A percentile compares a stretch with the other conserved stretches of the same genome.
Evolutionary conservation across 768 basidiomycete genomes (phyloP).

Genomic region (Leccinum ochraceum): DNA sequence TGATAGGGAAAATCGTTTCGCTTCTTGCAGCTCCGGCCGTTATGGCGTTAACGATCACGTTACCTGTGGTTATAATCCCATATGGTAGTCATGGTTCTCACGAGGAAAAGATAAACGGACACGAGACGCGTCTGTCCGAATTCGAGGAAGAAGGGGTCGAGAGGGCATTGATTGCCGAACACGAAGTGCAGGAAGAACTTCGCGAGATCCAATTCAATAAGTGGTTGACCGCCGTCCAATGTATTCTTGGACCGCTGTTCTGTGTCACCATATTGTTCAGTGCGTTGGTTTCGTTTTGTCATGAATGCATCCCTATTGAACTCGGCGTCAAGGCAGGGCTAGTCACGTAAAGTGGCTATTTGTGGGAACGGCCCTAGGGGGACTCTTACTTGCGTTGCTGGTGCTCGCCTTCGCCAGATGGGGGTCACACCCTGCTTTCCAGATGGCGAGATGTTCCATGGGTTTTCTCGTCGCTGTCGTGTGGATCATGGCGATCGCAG

Average conservation of each 20-base stretch:
- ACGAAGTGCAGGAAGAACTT: constrained; percentile 68
- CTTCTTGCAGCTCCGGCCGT: constrained; percentile 88
- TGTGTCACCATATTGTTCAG: constrained; percentile 75
- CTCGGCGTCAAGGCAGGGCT: constrained; percentile 31
- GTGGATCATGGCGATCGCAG: constrained; percentile 98
- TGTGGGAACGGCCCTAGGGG: constrained; percentile 54
- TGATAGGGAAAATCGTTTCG: constrained; percentile 69
- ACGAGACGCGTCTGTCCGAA: constrained; percentile 54
- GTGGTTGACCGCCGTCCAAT: constrained; percentile 86
- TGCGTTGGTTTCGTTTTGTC: constrained; percentile 39
- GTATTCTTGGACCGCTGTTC: constrained; percentile 79
- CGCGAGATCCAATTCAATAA: constrained; percentile 71
- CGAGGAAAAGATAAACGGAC: constrained; percentile 31
- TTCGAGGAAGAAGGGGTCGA: constrained; percentile 79
- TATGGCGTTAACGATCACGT: constrained; percentile 79
- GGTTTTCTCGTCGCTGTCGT: constrained; percentile 90
- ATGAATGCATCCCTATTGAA: not conserved
- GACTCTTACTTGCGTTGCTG: constrained; percentile 51
- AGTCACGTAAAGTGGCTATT: constrained; percentile 50
- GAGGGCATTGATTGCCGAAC: constrained; percentile 69
- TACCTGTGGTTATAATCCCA: constrained; percentile 83
- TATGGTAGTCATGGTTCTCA: constrained; percentile 34
- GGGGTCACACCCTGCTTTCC: constrained; percentile 55
- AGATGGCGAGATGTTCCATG: constrained; percentile 79
- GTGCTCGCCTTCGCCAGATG: constrained; percentile 62